A percentile compares a stretch with the other conserved stretches of the same genome.
These are phyloP conservation scores for Escallonia rubra DNA, from an alignment of 129 eudicot genomes.

Conservation along the genomic window DNA sequence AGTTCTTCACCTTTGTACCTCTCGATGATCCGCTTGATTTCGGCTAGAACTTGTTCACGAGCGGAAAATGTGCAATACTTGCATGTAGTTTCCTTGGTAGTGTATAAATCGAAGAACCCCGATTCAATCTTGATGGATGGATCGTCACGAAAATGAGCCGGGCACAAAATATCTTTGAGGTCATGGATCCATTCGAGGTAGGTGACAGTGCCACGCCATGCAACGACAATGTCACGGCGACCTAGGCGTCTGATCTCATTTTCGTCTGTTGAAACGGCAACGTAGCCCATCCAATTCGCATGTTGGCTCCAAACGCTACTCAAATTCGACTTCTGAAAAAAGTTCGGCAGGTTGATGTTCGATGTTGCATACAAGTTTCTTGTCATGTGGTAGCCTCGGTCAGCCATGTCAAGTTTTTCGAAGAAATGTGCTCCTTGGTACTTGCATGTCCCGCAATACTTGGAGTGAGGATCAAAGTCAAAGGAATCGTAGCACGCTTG, in stretches of 20 bases:
- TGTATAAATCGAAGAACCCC: slow-evolving; percentile 72
- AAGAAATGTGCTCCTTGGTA: slow-evolving; percentile 53
- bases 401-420: slow-evolving; percentile 43
- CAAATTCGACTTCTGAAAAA: slow-evolving; percentile 51
- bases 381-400: slow-evolving; percentile 44
- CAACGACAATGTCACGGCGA: slow-evolving; percentile 55
- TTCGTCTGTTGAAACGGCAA: slow-evolving; percentile 52
- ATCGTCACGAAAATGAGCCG: slow-evolving; percentile 65
- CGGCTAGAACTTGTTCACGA: slow-evolving; percentile 66
- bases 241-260: slow-evolving; percentile 51
- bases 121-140: slow-evolving; percentile 63
- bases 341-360: slow-evolving; percentile 62
- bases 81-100: slow-evolving; percentile 50
- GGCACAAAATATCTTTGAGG: slow-evolving; percentile 57
- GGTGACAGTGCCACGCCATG: slow-evolving; percentile 79
- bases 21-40: slow-evolving; percentile 41
- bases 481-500: slow-evolving; percentile 81
- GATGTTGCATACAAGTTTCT: slow-evolving; percentile 69
- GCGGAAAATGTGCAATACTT: slow-evolving; percentile 65
- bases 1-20: slow-evolving; percentile 44
- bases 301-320: slow-evolving; percentile 73
- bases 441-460: slow-evolving; percentile 80
- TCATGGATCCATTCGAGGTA: slow-evolving; percentile 85
- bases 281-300: slow-evolving; percentile 87
- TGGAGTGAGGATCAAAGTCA: slow-evolving; percentile 76